Evolutionary conservation across 805 yeast genomes (phyloP).

Genomic region (Peterozyma xylosa): DNA sequence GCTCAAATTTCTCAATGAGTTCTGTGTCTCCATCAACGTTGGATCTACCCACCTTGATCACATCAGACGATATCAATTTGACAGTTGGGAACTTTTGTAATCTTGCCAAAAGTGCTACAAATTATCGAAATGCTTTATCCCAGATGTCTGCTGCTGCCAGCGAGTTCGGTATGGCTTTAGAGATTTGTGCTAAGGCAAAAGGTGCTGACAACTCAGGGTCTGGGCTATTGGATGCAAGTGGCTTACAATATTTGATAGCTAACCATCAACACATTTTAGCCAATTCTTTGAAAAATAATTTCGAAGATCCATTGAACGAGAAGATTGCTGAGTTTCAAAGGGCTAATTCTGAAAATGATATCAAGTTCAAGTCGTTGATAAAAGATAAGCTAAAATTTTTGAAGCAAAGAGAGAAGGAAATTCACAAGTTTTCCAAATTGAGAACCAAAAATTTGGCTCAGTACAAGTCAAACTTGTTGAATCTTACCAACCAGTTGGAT

Average conservation of each 20-base stretch:
- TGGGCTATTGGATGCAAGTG: conserved; percentile 65
- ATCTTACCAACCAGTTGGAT: conserved; percentile 67
- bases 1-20: conserved; percentile 14
- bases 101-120: conserved; percentile 36
- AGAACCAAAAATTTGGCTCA: conserved; percentile 58
- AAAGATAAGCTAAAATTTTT: conserved; percentile 44
- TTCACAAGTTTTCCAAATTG: conserved; percentile 47
- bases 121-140: conserved; percentile 38
- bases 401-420: conserved; percentile 54
- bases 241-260: conserved; percentile 67
- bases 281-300: conserved; percentile 41
- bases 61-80: conserved; percentile 49
- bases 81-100: conserved; percentile 42
- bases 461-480: conserved; percentile 60
- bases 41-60: conserved; percentile 54
- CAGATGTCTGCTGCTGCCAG: conserved; percentile 53
- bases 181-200: conserved; percentile 51
- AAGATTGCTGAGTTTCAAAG: conserved; percentile 36
- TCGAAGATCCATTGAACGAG: conserved; percentile 43
- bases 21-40: conserved; percentile 45
- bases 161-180: conserved; percentile 65
- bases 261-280: conserved; percentile 72
- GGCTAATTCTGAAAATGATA: conserved; percentile 40
- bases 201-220: conserved; percentile 46
- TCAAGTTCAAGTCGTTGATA: conserved; percentile 44